These are phyloP conservation scores for Kazachstania psychrophila DNA, from an alignment of 805 yeast species.

Conservation along the genomic window DNA sequence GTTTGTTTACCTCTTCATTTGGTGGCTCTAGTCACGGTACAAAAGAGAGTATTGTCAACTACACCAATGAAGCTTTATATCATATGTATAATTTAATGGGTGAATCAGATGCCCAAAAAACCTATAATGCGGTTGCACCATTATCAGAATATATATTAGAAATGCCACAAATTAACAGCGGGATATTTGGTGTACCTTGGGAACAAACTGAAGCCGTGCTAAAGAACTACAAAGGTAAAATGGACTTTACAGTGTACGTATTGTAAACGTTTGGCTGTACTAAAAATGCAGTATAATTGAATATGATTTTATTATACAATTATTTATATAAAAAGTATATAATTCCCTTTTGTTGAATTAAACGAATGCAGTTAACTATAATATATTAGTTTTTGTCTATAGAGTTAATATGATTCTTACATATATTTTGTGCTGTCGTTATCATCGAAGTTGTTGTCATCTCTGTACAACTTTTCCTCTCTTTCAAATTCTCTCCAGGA, in stretches of 20 bases:
- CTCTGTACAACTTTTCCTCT: constrained; percentile 28
- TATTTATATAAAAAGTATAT: no score
- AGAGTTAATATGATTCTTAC: no score
- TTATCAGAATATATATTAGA: constrained; percentile 28
- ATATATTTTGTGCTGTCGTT: constrained; percentile 1
- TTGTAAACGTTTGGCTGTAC: constrained; percentile 31
- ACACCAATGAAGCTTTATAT: constrained; percentile 43
- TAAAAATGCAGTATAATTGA: no score
- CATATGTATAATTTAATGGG: constrained; percentile 30
- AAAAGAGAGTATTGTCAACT: constrained; percentile 38
- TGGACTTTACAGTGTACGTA: constrained; percentile 18
- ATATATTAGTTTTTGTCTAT: no score
- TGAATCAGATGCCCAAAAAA: constrained; percentile 5
- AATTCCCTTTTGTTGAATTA: no score
- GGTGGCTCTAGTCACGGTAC: constrained; percentile 38
- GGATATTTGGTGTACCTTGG: constrained; percentile 79
- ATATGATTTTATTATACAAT: no score
- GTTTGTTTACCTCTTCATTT: constrained; percentile 61
- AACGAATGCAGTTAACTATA: no score
- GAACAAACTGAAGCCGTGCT: constrained; percentile 49
- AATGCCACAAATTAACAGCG: constrained; percentile 76
- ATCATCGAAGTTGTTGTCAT: background rate
- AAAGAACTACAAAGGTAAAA: constrained; percentile 12
- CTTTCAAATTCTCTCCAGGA: constrained; percentile 92
- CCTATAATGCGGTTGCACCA: constrained; percentile 1